Evolutionary conservation across 805 yeast species (phyloP).

Genomic region (Ogataea ganodermae): DNA sequence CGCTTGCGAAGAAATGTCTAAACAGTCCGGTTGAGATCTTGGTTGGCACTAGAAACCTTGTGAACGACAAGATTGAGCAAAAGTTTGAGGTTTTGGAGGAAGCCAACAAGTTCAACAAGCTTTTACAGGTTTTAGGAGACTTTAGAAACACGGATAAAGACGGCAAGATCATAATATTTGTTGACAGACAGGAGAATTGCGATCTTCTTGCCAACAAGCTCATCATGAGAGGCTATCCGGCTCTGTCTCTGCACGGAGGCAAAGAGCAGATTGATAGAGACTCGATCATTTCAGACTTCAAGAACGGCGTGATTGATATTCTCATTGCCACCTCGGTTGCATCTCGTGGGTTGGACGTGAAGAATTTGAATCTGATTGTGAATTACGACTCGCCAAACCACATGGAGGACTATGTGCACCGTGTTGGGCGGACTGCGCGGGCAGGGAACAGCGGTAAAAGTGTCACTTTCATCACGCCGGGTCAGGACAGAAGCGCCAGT

Average conservation of each 20-base stretch:
- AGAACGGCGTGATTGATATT: conserved; percentile 57
- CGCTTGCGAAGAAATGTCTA: conserved; percentile 67
- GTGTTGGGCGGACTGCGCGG: conserved; percentile 95
- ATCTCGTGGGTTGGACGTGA: conserved; percentile 95
- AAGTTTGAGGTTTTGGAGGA: conserved; percentile 60
- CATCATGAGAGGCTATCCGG: conserved; percentile 51
- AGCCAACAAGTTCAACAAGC: conserved; percentile 54
- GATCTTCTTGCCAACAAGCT: conserved; percentile 65
- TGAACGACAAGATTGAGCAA: conserved; percentile 80
- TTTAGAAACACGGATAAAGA: conserved; percentile 35
- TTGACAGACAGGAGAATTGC: conserved; percentile 86
- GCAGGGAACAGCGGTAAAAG: conserved; percentile 76
- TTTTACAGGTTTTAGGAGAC: conserved; percentile 58
- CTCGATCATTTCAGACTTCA: conserved; percentile 69
- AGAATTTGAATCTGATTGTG: conserved; percentile 74
- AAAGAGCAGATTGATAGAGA: conserved; percentile 84
- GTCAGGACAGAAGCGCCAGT: conserved; percentile 62
- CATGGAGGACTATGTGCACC: conserved; percentile 92
- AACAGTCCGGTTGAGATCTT: conserved; percentile 69
- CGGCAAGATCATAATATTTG: conserved; percentile 73
- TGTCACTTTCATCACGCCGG: conserved; percentile 66
- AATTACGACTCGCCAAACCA: conserved; percentile 84
- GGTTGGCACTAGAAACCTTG: conserved; percentile 78
- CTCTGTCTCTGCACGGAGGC: conserved; percentile 87
- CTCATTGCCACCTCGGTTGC: conserved; percentile 92